Evolutionary conservation across 768 basidiomycete species (phyloP).

Genomic region (Amyloporia xantha): DNA sequence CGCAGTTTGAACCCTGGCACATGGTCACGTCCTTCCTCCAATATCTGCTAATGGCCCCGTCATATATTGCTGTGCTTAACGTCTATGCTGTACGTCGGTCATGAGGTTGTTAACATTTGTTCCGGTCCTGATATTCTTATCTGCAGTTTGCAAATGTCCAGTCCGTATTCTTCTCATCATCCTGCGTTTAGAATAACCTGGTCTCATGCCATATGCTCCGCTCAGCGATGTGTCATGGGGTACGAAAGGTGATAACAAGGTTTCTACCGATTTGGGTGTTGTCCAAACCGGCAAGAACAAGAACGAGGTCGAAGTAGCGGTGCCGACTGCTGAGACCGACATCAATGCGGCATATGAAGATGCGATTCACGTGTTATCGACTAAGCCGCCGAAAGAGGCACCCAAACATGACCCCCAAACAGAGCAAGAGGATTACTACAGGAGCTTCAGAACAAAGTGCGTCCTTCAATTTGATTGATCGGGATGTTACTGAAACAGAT

Average conservation of each 20-base stretch:
- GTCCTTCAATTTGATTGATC: too few species aligned
- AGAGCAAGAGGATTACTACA: slow-evolving; percentile 80
- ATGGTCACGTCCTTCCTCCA: slow-evolving; percentile 97
- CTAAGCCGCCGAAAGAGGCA: slow-evolving; percentile 72
- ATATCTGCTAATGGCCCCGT: slow-evolving; percentile 86
- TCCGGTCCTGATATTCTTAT: slow-evolving; percentile 7
- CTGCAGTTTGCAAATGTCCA: slow-evolving; percentile 78
- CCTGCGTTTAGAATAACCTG: background rate
- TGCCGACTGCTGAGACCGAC: slow-evolving; percentile 85
- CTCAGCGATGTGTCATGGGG: slow-evolving; percentile 85
- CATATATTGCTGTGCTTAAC: slow-evolving; percentile 90
- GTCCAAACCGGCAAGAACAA: slow-evolving; percentile 60
- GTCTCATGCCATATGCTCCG: slow-evolving; percentile 2
- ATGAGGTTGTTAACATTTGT: slow-evolving; percentile 6
- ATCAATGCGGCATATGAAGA: slow-evolving; percentile 89
- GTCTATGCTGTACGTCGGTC: slow-evolving; percentile 64
- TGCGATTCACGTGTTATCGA: slow-evolving; percentile 73
- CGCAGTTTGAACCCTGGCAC: slow-evolving; percentile 93
- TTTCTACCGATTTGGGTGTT: slow-evolving; percentile 78
- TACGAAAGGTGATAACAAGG: slow-evolving; percentile 90
- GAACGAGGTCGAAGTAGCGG: slow-evolving; percentile 79
- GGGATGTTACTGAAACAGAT: background rate
- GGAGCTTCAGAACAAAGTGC: slow-evolving; percentile 83
- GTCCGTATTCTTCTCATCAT: slow-evolving; percentile 19
- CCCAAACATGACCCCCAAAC: slow-evolving; percentile 54